These are phyloP conservation scores for Escovopsis weberi DNA, from an alignment of 2,329 filamentous ascomycete species.

Conservation along the genomic window DNA sequence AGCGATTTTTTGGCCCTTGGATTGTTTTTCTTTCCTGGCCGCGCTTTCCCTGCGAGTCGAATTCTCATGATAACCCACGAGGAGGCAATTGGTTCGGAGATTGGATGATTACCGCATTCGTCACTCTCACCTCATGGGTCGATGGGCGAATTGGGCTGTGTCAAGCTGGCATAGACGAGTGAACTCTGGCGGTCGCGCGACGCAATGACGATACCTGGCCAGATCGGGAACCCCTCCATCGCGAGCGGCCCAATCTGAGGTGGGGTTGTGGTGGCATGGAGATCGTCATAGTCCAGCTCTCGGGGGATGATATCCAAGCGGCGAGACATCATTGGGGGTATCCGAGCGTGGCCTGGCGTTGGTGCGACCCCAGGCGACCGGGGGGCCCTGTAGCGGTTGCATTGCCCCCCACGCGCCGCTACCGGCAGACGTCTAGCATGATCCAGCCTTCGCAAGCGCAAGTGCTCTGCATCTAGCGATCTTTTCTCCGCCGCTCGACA, in stretches of 20 bases:
- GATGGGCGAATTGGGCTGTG: too few relatives aligned
- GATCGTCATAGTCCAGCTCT: conserved; percentile 6
- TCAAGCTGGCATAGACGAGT: too few relatives aligned
- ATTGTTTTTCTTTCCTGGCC: too few relatives aligned
- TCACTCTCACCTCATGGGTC: too few relatives aligned
- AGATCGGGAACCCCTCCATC: not conserved
- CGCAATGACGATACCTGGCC: not conserved
- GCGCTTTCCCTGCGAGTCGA: too few relatives aligned
- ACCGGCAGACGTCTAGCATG: conserved; percentile 1
- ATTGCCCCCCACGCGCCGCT: conserved; percentile 4
- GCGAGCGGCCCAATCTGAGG: not conserved
- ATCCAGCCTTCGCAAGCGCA: too few relatives aligned
- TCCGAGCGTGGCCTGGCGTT: conserved; percentile 1
- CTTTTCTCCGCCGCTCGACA: too few relatives aligned
- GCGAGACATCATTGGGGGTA: not conserved
- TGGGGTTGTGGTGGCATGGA: conserved; percentile 2
- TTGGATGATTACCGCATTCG: too few relatives aligned
- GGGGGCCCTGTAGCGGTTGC: conserved; percentile 3
- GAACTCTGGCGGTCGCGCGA: not conserved
- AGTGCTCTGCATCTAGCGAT: too few relatives aligned
- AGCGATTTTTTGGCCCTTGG: too few relatives aligned
- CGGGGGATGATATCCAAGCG: not conserved
- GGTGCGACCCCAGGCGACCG: conserved; percentile 3
- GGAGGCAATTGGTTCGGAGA: too few relatives aligned
- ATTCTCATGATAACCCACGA: too few relatives aligned